phyloP scores from a whole-genome alignment of 768 basidiomycete genomes.

The Leccinum uliginosum region DNA sequence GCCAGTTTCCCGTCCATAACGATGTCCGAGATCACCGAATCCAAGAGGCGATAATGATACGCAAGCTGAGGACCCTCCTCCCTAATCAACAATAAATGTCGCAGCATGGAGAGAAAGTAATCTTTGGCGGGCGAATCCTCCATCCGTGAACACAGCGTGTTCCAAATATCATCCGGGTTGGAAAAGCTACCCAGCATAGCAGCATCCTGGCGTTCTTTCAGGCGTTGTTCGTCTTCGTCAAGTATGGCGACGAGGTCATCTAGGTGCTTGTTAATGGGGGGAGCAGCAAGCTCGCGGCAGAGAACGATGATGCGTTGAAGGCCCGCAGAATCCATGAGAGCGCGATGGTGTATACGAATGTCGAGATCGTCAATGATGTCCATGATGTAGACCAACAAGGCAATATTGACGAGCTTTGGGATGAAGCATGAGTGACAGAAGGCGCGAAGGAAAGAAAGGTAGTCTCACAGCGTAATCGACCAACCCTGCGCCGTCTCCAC shows the following conservation, averaged over 20 bases:
- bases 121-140: slow-evolving; percentile 73
- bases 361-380: slow-evolving; percentile 70
- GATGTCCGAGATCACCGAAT: slow-evolving; percentile 83
- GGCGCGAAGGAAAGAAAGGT: not conserved
- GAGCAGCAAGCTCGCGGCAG: slow-evolving; percentile 61
- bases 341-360: slow-evolving; percentile 78
- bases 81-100: slow-evolving; percentile 86
- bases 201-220: slow-evolving; percentile 73
- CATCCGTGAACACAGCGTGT: slow-evolving; percentile 73
- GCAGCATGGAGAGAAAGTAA: slow-evolving; percentile 91
- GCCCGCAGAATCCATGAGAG: slow-evolving; percentile 87
- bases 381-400: slow-evolving; percentile 69
- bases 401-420: slow-evolving; percentile 47
- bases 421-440: slow-evolving; percentile 11
- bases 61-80: slow-evolving; percentile 81
- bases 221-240: slow-evolving; percentile 68
- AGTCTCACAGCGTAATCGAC: slow-evolving; percentile 81
- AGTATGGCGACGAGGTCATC: slow-evolving; percentile 53
- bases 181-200: slow-evolving; percentile 71
- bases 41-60: slow-evolving; percentile 88
- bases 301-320: slow-evolving; percentile 68
- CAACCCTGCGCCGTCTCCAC: slow-evolving; percentile 61
- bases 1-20: slow-evolving; percentile 88
- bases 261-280: slow-evolving; percentile 64
- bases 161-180: slow-evolving; percentile 83